Conservation (phyloP, 139 green algal species). For the Chlorokybus atmophyticus region DNA sequence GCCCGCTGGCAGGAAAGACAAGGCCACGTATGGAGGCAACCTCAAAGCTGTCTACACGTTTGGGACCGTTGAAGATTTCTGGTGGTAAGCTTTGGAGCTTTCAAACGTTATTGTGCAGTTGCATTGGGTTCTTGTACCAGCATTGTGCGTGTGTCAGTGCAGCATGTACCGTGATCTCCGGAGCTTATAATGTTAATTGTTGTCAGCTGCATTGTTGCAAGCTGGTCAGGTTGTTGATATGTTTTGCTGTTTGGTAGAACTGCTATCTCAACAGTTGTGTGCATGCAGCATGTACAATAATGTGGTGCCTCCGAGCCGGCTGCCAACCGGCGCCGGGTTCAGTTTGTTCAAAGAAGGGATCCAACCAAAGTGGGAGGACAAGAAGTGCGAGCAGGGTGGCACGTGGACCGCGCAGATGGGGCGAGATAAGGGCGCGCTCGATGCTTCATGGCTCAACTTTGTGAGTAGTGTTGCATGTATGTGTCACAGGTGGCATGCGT, state of each 20-base stretch:
- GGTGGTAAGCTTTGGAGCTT: slow-evolving; percentile 70
- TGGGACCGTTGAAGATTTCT: slow-evolving; percentile 94
- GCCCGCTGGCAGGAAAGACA: slow-evolving; percentile 35
- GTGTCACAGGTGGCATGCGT: no score
- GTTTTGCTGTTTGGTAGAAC: neutral
- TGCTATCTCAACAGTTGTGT: no score
- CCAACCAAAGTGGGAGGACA: slow-evolving; percentile 97
- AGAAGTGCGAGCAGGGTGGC: slow-evolving; percentile 60
- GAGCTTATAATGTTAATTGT: neutral
- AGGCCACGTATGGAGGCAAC: slow-evolving; percentile 6
- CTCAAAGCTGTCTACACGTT: slow-evolving; percentile 81
- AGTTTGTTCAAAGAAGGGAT: slow-evolving; percentile 92
- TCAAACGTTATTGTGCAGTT: no score
- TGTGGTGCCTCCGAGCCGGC: slow-evolving; percentile 74
- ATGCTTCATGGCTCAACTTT: slow-evolving; percentile 82
- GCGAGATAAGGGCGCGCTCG: slow-evolving; percentile 51
- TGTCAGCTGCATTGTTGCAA: neutral
- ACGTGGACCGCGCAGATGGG: slow-evolving; percentile 75
- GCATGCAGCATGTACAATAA: slow-evolving; percentile 95
- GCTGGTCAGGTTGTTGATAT: neutral
- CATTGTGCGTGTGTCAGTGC: neutral
- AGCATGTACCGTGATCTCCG: neutral
- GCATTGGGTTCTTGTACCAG: no score
- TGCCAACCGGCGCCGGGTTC: slow-evolving; percentile 68
- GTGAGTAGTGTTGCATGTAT: no score